Evolutionary conservation across 352 stramenopile genomes (phyloP), one percentile per base, ranked within the genome.

Genomic region (Pythium aristosporum): DNA sequence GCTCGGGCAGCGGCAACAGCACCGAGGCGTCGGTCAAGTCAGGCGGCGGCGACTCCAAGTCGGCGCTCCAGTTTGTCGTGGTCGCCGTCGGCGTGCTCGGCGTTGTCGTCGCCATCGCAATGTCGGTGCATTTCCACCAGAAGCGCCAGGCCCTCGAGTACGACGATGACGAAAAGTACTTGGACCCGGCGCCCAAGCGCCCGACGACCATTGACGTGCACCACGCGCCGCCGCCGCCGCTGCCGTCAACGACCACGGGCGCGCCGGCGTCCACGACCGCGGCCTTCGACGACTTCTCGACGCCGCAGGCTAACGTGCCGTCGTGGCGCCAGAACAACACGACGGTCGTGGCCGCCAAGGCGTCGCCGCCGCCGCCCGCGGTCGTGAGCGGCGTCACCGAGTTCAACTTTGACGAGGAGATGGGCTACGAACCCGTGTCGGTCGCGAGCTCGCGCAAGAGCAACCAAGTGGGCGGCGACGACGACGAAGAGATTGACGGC

Each of bases 91-190:
- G 61, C 15, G 51, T 51, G 42, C 46, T 68, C n/a, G 61, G 20
- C 5, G 30, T 68, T 11, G 61, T 68, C 8, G 44, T 32, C 1
- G 60, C 52, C 18, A 11, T 67, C 13, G 53, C 60, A 18, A 46
- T 67, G 43, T 62, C 57, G 21, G 57, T 64, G 5, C 47, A 51
- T 21, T 57, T 57, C 47, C 47, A 57, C 36, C 52, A 62, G 36
- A 56, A 61, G 36, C 52, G 53, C 30, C 60, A 43, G 30, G 28
- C 60, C 51, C 44, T 53, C 12, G 60, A 61, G 21, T 42, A 61
- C n/a, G 52, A 68, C 7, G 59, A 66, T 6, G 61, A 68, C 34
- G 52, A 68, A 34, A 62, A 68, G 53, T 68, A 57, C 52, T 42
- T 67, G 50, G 37, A 54, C 21, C n/a, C 25, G 4, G 53, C 25